These are phyloP conservation scores for Chionographis japonica DNA, from an alignment of 106 monocot species.

Conservation along the genomic window DNA sequence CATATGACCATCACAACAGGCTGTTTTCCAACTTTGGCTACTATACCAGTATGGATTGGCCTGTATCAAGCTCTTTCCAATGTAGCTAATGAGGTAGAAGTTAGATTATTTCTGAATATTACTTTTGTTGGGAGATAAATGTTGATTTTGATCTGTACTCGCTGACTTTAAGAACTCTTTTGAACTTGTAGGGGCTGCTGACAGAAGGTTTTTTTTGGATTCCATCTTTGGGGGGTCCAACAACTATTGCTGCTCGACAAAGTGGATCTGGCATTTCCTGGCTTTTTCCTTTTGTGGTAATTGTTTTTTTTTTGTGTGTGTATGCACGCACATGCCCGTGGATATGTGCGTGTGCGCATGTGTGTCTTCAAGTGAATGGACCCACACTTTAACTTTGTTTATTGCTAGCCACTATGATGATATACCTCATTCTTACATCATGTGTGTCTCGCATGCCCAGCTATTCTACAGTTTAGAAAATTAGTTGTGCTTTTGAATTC, in stretches of 20 bases:
- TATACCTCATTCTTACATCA: no score
- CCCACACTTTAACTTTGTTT: no score
- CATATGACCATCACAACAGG: constrained; percentile 27
- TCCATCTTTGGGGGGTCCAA: constrained; percentile 87
- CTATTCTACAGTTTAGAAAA: no score
- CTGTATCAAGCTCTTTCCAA: constrained; percentile 98
- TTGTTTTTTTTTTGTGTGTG: neutral
- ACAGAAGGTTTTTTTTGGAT: constrained; percentile 99
- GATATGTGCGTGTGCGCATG: no score
- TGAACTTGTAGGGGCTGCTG: constrained; percentile 64
- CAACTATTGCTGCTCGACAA: constrained; percentile 96
- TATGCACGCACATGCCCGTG: no score
- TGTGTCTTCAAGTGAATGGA: no score
- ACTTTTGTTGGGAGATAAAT: neutral
- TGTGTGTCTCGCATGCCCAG: no score
- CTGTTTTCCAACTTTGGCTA: constrained; percentile 92
- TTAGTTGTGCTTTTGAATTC: no score
- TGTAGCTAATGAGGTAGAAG: constrained; percentile 90
- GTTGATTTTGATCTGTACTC: neutral
- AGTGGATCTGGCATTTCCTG: constrained; percentile 97
- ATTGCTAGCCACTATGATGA: no score
- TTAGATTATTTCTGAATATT: neutral
- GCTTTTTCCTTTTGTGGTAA: constrained; percentile 97
- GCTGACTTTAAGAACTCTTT: constrained; percentile 11
- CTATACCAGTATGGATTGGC: constrained; percentile 98